Conservation (phyloP, 2,329 filamentous ascomycete genomes). For the Penicillium sp. region DNA sequence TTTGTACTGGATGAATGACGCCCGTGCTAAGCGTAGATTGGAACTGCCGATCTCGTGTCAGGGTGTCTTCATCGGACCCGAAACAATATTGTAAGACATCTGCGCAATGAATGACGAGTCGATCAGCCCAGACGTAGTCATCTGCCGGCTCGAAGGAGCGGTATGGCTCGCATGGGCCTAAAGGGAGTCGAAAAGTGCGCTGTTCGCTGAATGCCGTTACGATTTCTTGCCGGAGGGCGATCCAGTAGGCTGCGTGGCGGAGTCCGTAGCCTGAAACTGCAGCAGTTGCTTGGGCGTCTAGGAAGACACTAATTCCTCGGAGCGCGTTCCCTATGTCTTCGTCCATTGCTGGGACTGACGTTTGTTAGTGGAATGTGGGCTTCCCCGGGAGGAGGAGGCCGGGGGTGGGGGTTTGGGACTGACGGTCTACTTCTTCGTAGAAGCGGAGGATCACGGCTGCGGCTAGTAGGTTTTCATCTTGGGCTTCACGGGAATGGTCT, state of each 20-base stretch:
- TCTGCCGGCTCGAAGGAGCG: conserved; percentile 33
- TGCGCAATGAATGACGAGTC: conserved; percentile 59
- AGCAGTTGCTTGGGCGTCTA: conserved; percentile 29
- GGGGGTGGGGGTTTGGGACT: too few relatives aligned
- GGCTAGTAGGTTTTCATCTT: conserved; percentile 42
- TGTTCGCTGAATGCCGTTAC: conserved; percentile 46
- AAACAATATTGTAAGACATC: conserved; percentile 63
- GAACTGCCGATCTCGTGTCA: conserved; percentile 1
- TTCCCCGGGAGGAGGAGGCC: neutral
- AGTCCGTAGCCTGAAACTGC: conserved; percentile 28
- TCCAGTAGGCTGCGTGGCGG: conserved; percentile 46
- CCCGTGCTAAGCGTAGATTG: conserved; percentile 12
- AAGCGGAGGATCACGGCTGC: conserved; percentile 42
- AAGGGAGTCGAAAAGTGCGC: conserved; percentile 35
- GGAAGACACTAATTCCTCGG: conserved; percentile 27
- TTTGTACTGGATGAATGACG: conserved; percentile 11
- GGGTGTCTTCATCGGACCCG: conserved; percentile 20
- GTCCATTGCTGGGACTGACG: conserved; percentile 16
- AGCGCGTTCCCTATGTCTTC: conserved; percentile 20
- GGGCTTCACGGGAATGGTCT: conserved; percentile 30
- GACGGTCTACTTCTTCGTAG: conserved; percentile 43
- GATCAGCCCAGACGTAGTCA: conserved; percentile 40
- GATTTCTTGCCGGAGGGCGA: conserved; percentile 49
- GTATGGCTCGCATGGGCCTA: conserved; percentile 38
- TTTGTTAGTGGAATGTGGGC: neutral